These are phyloP conservation scores for Coix lacrymajobi DNA, from an alignment of 176 grass and related monocot species.

Conservation along the genomic window DNA sequence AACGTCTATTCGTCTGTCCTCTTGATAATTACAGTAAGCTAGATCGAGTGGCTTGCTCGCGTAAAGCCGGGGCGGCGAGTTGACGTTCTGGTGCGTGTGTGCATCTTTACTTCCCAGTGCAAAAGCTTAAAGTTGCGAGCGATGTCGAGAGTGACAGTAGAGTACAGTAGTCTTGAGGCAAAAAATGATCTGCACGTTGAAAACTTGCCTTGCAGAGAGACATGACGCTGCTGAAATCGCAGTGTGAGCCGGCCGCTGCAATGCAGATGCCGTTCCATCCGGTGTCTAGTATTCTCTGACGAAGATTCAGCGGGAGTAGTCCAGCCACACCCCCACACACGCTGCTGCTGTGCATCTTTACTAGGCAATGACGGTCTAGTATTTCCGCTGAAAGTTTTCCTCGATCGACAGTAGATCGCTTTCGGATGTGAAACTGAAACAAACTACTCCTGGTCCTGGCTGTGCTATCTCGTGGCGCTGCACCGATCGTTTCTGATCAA, in stretches of 20 bases:
- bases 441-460: too few relatives aligned
- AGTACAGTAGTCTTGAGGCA: neutral
- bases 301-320: neutral
- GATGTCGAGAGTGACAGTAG: neutral
- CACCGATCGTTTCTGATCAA: neutral
- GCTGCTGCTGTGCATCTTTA: too few relatives aligned
- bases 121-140: constrained; percentile 9
- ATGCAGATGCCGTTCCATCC: neutral
- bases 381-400: neutral
- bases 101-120: neutral
- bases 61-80: neutral
- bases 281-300: neutral
- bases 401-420: neutral
- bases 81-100: neutral
- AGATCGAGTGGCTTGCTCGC: neutral
- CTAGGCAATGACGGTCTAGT: too few relatives aligned
- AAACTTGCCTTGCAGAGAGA: neutral
- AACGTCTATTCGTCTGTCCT: neutral
- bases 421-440: neutral
- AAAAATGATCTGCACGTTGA: neutral
- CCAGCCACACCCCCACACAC: too few relatives aligned
- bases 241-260: neutral
- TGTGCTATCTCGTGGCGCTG: neutral
- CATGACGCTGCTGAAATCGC: neutral
- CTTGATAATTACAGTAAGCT: neutral